A percentile compares a stretch with the other conserved stretches of the same genome.
These are phyloP conservation scores for Penicillium sp. DNA, from an alignment of 2,329 filamentous ascomycete genomes.

Conservation along the genomic window DNA sequence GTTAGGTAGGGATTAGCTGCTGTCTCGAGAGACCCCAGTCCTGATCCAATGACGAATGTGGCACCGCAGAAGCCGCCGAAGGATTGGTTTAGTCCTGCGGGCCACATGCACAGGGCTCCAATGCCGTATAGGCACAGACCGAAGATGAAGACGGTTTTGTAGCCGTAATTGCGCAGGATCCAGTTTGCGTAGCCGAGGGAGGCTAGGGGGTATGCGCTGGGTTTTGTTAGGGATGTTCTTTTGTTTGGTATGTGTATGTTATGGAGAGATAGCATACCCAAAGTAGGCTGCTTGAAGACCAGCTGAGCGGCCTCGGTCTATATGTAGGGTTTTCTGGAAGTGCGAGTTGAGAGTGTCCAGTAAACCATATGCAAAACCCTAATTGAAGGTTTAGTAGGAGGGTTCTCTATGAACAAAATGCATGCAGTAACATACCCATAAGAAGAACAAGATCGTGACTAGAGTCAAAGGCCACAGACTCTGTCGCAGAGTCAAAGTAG, in stretches of 20 bases:
- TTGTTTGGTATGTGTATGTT: not conserved
- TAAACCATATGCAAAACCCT: slow-evolving; percentile 52
- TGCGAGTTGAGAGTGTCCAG: slow-evolving; percentile 55
- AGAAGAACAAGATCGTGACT: slow-evolving; percentile 53
- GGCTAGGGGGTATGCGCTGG: slow-evolving; percentile 54
- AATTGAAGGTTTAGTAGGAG: not conserved
- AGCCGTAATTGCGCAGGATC: slow-evolving; percentile 71
- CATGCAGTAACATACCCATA: slow-evolving; percentile 46
- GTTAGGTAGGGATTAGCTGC: slow-evolving; percentile 75
- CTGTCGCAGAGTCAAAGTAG: slow-evolving; percentile 45
- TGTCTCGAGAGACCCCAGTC: slow-evolving; percentile 72
- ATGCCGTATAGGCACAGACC: slow-evolving; percentile 69
- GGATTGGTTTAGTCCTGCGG: slow-evolving; percentile 68
- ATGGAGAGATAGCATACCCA: slow-evolving; percentile 45
- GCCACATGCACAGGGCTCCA: slow-evolving; percentile 82
- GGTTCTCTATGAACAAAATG: not conserved
- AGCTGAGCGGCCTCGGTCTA: slow-evolving; percentile 58
- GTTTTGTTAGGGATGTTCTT: not conserved
- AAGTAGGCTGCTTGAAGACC: slow-evolving; percentile 67
- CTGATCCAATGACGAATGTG: slow-evolving; percentile 72
- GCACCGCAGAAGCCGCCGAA: slow-evolving; percentile 72
- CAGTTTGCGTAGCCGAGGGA: slow-evolving; percentile 55
- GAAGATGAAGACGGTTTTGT: slow-evolving; percentile 76
- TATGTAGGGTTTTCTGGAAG: slow-evolving; percentile 58
- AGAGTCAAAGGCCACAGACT: slow-evolving; percentile 46